Evolutionary conservation across 768 basidiomycete genomes (phyloP), one percentile per base, ranked within the genome.

Genomic region (Jaapia argillacea): DNA sequence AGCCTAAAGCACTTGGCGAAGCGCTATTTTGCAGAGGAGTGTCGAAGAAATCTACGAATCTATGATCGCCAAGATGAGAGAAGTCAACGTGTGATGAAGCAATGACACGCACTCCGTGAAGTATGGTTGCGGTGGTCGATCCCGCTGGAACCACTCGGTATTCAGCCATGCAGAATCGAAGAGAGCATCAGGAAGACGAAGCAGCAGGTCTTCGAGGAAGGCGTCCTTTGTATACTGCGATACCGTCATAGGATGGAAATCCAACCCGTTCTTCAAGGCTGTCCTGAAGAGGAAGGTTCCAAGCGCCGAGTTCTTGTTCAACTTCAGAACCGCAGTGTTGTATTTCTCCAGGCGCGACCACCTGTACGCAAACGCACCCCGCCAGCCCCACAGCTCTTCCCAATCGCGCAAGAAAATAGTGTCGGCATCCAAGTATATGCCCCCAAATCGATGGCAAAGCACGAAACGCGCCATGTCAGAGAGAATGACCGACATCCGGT

Each of bases 401-500:
- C 96, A 99, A 56, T 99, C 94, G 18, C 96, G 83, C 24, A 99
- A 65, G 52, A 99, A 79, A 50, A 99, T 78, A 6, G 91, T 97
- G 58, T 98, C 96, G 6, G 93, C 92, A 55, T 99, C 94, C 42
- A 99, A 79, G 58, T 98, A 99, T 40, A 92, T 86, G 12, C 94
- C 94, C 20, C 96, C 94, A 55, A 85, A 98, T 18, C 92, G 83
- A 61, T 99, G 89, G 48, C 89, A 92, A n/a, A 99, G 71, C 45
- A 98, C 81, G 60, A 98, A 99, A 20, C 94, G 83, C 14, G 90
- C 94, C 84, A 98, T 90, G 58, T 98, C 94, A 4, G 90, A 93
- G 4, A 97, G 67, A 52, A 96, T 91, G 55, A 94, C 91, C 2
- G 89, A 91, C 40, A 97, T 68, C 24, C 85, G 75, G 58, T 97